Evolutionary conservation across 441 rosid genomes (phyloP).

Genomic region (Lagerstroemia fauriei): DNA sequence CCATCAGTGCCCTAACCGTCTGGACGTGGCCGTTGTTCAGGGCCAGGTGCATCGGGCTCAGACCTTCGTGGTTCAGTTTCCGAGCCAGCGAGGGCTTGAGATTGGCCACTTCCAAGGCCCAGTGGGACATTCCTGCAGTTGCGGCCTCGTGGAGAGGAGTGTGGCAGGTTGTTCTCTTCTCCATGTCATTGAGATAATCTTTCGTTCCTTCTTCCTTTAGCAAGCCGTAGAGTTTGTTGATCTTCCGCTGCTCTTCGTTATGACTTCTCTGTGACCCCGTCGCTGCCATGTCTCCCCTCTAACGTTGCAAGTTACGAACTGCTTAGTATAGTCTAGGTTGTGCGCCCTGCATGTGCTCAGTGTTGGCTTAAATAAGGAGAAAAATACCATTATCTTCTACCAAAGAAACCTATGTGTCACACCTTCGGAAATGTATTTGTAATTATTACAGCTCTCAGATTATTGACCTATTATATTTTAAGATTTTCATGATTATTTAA

Average conservation of each 20-base stretch:
- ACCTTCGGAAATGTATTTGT: no score
- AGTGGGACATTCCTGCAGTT: neutral
- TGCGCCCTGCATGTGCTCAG: no score
- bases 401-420: no score
- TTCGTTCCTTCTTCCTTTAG: neutral
- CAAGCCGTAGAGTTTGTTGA: neutral
- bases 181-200: neutral
- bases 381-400: no score
- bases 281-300: no score
- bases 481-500: no score
- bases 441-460: no score
- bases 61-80: conserved; percentile 43
- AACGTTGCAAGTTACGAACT: no score
- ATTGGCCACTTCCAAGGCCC: conserved; percentile 38
- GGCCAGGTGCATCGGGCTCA: conserved; percentile 13
- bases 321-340: no score
- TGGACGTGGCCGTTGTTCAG: conserved; percentile 27
- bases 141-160: neutral
- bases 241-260: neutral
- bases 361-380: no score
- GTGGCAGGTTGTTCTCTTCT: neutral
- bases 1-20: conserved; percentile 33
- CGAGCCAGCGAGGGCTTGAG: conserved; percentile 41
- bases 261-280: no score
- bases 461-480: no score